These are phyloP conservation scores for Pseudogymnoascus sp. DNA, from an alignment of 2,329 filamentous ascomycete species.

Conservation along the genomic window DNA sequence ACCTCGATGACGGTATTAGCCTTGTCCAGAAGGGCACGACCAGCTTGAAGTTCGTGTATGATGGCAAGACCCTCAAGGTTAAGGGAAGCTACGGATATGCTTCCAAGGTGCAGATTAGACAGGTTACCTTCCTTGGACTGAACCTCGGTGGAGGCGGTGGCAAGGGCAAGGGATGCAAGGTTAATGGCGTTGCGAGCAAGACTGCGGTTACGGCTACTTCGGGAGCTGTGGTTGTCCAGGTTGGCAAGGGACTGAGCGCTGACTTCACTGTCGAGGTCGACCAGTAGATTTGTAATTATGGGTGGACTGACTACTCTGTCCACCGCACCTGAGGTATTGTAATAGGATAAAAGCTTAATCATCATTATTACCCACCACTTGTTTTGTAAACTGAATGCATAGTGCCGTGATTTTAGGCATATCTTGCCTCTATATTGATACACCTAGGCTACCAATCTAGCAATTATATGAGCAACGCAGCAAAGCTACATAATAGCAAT, in stretches of 20 bases:
- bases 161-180: conserved; percentile 11
- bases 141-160: conserved; percentile 9
- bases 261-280: conserved; percentile 15
- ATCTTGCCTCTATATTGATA: not conserved
- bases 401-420: not conserved
- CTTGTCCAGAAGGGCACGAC: conserved; percentile 51
- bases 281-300: not conserved
- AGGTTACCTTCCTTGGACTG: conserved; percentile 43
- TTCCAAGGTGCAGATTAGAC: conserved; percentile 37
- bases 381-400: not conserved
- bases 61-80: conserved; percentile 42
- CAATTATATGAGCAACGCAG: not conserved
- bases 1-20: conserved; percentile 70
- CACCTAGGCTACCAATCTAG: not conserved
- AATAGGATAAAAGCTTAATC: not conserved
- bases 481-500: not conserved
- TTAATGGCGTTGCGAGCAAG: not conserved
- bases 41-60: conserved; percentile 53
- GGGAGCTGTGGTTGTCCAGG: conserved; percentile 14
- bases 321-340: not conserved
- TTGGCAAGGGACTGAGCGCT: conserved; percentile 14
- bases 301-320: not conserved
- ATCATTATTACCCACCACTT: not conserved
- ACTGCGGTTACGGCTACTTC: not conserved
- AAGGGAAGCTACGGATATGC: conserved; percentile 47